These are phyloP conservation scores for Fusarium decemcellulare DNA, from an alignment of 2,329 filamentous ascomycete genomes.

Conservation along the genomic window DNA sequence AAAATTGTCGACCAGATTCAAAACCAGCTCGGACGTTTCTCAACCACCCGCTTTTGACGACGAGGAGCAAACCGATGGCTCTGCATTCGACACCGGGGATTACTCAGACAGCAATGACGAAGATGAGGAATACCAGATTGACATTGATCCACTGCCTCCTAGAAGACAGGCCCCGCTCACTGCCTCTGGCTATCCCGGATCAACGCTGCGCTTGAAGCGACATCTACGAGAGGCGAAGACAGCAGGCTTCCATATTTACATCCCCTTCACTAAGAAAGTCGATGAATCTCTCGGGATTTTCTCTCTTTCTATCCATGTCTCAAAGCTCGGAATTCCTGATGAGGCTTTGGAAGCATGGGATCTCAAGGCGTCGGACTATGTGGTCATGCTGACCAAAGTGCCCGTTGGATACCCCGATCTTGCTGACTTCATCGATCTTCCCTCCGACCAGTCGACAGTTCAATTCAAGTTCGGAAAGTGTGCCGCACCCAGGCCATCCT, in stretches of 20 bases:
- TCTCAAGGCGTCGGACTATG: slow-evolving; percentile 74
- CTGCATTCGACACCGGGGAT: slow-evolving; percentile 23
- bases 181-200: background rate
- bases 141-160: slow-evolving; percentile 29
- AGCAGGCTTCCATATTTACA: slow-evolving; percentile 79
- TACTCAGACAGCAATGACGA: slow-evolving; percentile 24
- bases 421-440: slow-evolving; percentile 65
- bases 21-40: background rate
- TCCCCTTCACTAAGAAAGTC: slow-evolving; percentile 64
- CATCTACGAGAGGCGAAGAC: slow-evolving; percentile 68
- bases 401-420: slow-evolving; percentile 72
- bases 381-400: slow-evolving; percentile 81
- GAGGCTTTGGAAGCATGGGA: slow-evolving; percentile 86
- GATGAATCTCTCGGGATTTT: slow-evolving; percentile 62
- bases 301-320: slow-evolving; percentile 77
- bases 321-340: slow-evolving; percentile 79
- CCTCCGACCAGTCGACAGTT: slow-evolving; percentile 49
- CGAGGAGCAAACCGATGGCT: slow-evolving; percentile 16
- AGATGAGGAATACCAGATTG: slow-evolving; percentile 33
- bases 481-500: slow-evolving; percentile 78
- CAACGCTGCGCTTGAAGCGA: slow-evolving; percentile 31
- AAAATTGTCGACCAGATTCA: slow-evolving; percentile 29
- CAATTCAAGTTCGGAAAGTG: slow-evolving; percentile 80
- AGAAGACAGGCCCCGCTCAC: background rate
- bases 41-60: background rate